phyloP scores from a whole-genome alignment of 306 rosid genomes.

The Trifolium fragiferum region DNA sequence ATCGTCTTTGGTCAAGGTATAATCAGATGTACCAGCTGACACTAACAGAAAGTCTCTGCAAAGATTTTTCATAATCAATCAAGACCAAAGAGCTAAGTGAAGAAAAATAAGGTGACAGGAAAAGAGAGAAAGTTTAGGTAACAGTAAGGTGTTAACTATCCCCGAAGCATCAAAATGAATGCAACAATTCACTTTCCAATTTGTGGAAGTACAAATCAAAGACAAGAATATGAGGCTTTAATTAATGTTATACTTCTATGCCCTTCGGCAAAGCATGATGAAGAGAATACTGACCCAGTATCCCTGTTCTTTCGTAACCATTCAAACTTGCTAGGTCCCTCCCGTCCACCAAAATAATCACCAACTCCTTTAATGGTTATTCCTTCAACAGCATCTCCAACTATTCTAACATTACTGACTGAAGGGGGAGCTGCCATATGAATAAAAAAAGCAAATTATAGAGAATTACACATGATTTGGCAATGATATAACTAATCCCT shows the following conservation, averaged over 20 bases:
- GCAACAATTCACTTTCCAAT: slow-evolving; percentile 31
- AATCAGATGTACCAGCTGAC: slow-evolving; percentile 85
- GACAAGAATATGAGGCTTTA: slow-evolving; percentile 12
- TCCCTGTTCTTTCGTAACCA: slow-evolving; percentile 78
- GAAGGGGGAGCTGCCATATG: slow-evolving; percentile 85
- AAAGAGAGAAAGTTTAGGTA: not conserved
- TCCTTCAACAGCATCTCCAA: slow-evolving; percentile 92
- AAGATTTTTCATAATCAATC: slow-evolving; percentile 38
- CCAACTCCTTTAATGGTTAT: slow-evolving; percentile 80
- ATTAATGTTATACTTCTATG: slow-evolving; percentile 11
- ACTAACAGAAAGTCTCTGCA: slow-evolving; percentile 67
- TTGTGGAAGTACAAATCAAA: slow-evolving; percentile 33
- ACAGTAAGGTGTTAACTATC: slow-evolving; percentile 16
- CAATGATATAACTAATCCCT: not conserved
- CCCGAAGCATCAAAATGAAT: not conserved
- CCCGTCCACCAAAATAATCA: slow-evolving; percentile 96
- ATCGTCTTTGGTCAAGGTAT: slow-evolving; percentile 87
- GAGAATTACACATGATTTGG: slow-evolving; percentile 30
- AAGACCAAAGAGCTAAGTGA: slow-evolving; percentile 33
- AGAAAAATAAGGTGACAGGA: slow-evolving; percentile 2
- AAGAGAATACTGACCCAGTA: slow-evolving; percentile 69
- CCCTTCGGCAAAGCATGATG: slow-evolving; percentile 9
- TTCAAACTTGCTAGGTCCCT: slow-evolving; percentile 99
- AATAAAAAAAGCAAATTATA: slow-evolving; percentile 32
- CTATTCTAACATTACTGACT: slow-evolving; percentile 71